phyloP scores from a whole-genome alignment of 768 basidiomycete species.

The Psilocybe sp. region DNA sequence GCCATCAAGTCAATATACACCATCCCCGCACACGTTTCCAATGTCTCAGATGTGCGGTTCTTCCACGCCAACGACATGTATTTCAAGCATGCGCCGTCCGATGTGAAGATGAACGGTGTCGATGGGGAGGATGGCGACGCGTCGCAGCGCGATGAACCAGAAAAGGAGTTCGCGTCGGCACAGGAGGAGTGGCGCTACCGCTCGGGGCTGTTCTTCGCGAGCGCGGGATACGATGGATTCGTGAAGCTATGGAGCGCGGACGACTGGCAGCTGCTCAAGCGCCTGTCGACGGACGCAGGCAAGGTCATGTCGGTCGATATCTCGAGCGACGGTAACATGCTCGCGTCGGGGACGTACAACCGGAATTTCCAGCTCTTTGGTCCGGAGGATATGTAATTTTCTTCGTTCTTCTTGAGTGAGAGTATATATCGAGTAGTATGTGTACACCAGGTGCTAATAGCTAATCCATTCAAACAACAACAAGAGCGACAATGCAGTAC shows the following conservation, averaged over 20 bases:
- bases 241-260: constrained; percentile 98
- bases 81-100: constrained; percentile 38
- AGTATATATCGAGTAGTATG: neutral
- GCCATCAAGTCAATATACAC: constrained; percentile 91
- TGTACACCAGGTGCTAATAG: neutral
- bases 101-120: constrained; percentile 50
- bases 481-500: neutral
- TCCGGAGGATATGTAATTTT: constrained; percentile 55
- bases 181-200: constrained; percentile 77
- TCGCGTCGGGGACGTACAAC: constrained; percentile 91
- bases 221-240: constrained; percentile 90
- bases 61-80: constrained; percentile 67
- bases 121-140: constrained; percentile 40
- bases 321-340: constrained; percentile 73
- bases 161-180: constrained; percentile 32
- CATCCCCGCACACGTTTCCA: constrained; percentile 93
- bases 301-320: constrained; percentile 99
- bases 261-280: constrained; percentile 92
- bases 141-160: constrained; percentile 32
- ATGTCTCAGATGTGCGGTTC: constrained; percentile 94
- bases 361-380: constrained; percentile 93
- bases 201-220: constrained; percentile 89
- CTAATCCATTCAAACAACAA: constrained; percentile 1
- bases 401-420: neutral
- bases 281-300: constrained; percentile 90